These are phyloP conservation scores for Blastomyces gilchristii DNA, from an alignment of 2,329 filamentous ascomycete species.

Conservation along the genomic window DNA sequence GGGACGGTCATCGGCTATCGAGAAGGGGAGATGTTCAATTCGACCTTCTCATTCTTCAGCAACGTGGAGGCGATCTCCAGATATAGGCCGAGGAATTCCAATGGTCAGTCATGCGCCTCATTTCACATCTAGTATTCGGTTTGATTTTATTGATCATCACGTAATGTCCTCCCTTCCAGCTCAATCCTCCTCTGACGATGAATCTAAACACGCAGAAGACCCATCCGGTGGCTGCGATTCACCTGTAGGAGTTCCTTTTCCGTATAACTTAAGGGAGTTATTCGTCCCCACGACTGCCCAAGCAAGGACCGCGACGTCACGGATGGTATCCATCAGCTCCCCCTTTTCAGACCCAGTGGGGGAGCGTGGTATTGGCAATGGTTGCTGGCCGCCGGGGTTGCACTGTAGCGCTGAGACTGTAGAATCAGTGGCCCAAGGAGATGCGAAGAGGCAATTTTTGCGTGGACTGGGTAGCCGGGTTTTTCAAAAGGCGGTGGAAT, in stretches of 20 bases:
- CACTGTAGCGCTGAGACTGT: constrained; percentile 34
- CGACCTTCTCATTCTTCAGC: neutral
- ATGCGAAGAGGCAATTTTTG: constrained; percentile 64
- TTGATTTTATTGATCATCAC: neutral
- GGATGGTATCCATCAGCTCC: constrained; percentile 66
- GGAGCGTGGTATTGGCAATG: constrained; percentile 32
- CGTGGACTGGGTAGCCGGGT: constrained; percentile 35
- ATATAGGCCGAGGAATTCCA: neutral
- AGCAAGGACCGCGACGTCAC: constrained; percentile 78
- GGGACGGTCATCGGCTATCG: neutral
- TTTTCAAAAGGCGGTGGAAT: constrained; percentile 43
- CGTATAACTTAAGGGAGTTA: constrained; percentile 56
- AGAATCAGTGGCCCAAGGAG: constrained; percentile 65
- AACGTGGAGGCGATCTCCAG: neutral
- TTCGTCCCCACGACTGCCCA: constrained; percentile 70
- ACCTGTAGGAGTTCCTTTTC: constrained; percentile 51
- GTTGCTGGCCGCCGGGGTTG: constrained; percentile 9
- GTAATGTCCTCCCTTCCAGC: neutral
- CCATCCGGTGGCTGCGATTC: constrained; percentile 48
- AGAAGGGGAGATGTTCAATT: neutral
- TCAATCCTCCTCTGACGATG: neutral
- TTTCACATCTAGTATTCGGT: neutral
- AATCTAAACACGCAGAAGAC: neutral
- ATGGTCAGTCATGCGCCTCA: neutral
- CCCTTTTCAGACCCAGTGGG: constrained; percentile 43